phyloP scores from a whole-genome alignment of 2,329 filamentous ascomycete genomes.

The Sclerotinia spermophila region DNA sequence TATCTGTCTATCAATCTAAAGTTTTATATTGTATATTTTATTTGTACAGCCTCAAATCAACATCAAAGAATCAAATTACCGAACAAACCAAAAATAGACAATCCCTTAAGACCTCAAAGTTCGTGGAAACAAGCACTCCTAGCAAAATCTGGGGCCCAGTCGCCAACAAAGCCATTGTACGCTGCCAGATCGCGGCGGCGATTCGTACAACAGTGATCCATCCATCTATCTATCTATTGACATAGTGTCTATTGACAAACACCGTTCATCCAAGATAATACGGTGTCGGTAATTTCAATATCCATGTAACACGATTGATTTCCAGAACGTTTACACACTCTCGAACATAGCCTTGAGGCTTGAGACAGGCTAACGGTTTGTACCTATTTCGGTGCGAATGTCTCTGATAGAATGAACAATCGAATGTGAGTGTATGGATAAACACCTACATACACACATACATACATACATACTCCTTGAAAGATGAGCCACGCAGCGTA shows the following conservation, averaged over 20 bases:
- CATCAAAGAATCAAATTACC: background rate
- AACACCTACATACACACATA: no score
- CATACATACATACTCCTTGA: background rate
- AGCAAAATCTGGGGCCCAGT: background rate
- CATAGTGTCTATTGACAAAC: background rate
- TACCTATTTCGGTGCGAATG: background rate
- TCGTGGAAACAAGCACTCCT: background rate
- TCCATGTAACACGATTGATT: background rate
- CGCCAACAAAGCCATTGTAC: background rate
- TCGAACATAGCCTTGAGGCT: background rate
- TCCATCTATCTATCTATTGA: background rate
- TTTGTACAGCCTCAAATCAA: background rate
- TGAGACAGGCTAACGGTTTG: background rate
- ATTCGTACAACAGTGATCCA: background rate
- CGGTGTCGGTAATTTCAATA: background rate
- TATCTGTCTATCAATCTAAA: background rate
- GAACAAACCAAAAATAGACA: fast-evolving
- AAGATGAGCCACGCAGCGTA: background rate
- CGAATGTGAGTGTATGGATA: no score
- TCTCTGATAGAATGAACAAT: background rate
- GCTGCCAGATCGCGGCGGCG: background rate
- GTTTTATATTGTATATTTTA: background rate
- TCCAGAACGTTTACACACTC: background rate
- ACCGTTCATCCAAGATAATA: background rate
- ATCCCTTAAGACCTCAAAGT: background rate